These are phyloP conservation scores for Escovopsis sp. DNA, from an alignment of 2,329 filamentous ascomycete species.

Conservation along the genomic window DNA sequence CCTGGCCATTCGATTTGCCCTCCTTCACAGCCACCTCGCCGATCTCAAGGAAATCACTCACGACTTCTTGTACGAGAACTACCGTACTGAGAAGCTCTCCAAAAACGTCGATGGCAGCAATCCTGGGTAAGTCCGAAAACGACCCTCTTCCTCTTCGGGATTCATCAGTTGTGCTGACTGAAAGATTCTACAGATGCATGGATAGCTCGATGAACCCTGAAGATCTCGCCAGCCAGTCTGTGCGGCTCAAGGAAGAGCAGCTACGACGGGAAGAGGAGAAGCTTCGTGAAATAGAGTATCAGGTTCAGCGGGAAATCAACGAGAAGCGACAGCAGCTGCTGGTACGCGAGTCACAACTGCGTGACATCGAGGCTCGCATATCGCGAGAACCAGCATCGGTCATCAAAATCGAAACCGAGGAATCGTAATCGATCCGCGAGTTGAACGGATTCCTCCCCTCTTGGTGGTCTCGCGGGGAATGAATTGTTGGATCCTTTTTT, in stretches of 20 bases:
- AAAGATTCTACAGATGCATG: constrained; percentile 39
- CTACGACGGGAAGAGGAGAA: constrained; percentile 99
- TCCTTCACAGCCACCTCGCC: constrained; percentile 93
- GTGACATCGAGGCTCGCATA: constrained; percentile 98
- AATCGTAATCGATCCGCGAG: constrained; percentile 26
- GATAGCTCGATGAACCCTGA: constrained; percentile 82
- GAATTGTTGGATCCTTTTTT: constrained; percentile 26
- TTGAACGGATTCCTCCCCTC: constrained; percentile 16
- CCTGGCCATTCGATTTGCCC: constrained; percentile 86
- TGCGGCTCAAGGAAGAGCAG: constrained; percentile 98
- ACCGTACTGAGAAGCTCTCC: constrained; percentile 99
- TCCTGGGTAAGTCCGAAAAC: constrained; percentile 58
- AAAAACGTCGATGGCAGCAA: constrained; percentile 93
- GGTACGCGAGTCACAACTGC: constrained; percentile 93
- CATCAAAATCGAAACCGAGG: constrained; percentile 40
- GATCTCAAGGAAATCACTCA: constrained; percentile 99
- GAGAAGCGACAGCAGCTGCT: constrained; percentile 98
- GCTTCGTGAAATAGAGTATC: constrained; percentile 96
- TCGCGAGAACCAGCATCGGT: constrained; percentile 57
- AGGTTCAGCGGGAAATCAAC: constrained; percentile 99
- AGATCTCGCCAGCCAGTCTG: constrained; percentile 89
- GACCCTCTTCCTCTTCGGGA: no score
- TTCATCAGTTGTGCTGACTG: constrained; percentile 10
- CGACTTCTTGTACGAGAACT: constrained; percentile 99
- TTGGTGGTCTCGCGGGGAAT: constrained; percentile 18